phyloP scores from a whole-genome alignment of 108 stramenopile species.

The Chaetoceros tenuissimus region DNA sequence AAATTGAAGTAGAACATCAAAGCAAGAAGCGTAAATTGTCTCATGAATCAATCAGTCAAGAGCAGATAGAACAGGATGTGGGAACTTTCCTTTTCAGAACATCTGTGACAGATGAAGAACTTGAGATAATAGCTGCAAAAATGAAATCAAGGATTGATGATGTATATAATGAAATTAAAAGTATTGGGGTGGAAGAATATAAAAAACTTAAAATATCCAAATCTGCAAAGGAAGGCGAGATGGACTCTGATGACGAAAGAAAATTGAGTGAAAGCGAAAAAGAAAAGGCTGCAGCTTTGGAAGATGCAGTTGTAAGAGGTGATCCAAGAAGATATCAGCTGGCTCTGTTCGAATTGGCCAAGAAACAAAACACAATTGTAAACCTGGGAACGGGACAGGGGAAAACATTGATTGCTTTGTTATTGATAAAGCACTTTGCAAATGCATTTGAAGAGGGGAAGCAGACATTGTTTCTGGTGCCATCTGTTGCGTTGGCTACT shows the following conservation, averaged over 20 bases:
- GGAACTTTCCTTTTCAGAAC: not conserved
- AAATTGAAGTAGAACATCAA: too few relatives aligned
- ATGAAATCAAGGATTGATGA: not conserved
- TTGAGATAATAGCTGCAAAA: not conserved
- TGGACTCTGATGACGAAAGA: not conserved
- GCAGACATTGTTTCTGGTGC: constrained; percentile 57
- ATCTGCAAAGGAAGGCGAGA: too few relatives aligned
- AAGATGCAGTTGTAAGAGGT: constrained; percentile 19
- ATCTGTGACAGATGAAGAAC: not conserved
- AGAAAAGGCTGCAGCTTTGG: not conserved
- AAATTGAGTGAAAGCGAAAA: not conserved
- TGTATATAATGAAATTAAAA: not conserved
- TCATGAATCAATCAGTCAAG: too few relatives aligned
- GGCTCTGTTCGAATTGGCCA: constrained; percentile 35
- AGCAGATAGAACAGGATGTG: too few relatives aligned
- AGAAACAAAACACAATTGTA: constrained; percentile 41
- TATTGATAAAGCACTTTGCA: constrained; percentile 31
- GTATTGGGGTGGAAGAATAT: not conserved
- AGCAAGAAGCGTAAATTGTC: too few relatives aligned
- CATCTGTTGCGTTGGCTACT: constrained; percentile 50
- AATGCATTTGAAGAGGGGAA: not conserved
- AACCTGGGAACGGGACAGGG: constrained; percentile 58
- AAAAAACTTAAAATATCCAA: not conserved
- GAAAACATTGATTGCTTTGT: constrained; percentile 52
- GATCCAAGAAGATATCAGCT: constrained; percentile 43